Conservation (phyloP, 2,329 filamentous ascomycete genomes). For the Calonectria pauciramosa region DNA sequence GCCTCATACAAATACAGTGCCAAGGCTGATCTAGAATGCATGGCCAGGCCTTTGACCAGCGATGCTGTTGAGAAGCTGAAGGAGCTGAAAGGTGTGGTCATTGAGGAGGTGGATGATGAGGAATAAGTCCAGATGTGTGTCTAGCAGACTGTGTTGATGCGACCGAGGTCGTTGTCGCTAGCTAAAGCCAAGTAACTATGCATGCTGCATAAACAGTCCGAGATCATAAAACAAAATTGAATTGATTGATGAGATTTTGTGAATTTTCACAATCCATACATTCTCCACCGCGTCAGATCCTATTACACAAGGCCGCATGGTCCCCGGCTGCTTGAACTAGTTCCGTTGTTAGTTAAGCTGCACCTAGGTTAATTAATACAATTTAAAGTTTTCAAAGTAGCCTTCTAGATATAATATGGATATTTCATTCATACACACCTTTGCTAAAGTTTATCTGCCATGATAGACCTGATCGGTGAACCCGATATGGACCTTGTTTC, state of each 20-base stretch:
- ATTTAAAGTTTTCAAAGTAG: neutral
- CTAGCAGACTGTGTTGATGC: neutral
- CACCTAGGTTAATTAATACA: neutral
- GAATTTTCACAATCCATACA: neutral
- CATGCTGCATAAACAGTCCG: neutral
- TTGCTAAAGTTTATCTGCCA: neutral
- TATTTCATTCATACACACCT: neutral
- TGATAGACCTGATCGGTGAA: neutral
- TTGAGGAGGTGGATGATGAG: neutral
- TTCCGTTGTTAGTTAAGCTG: neutral
- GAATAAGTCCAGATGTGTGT: neutral
- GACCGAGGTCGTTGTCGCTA: neutral
- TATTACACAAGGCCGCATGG: no score
- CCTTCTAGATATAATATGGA: neutral
- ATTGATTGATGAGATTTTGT: neutral
- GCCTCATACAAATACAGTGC: neutral
- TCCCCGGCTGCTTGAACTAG: no score
- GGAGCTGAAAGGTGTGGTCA: neutral
- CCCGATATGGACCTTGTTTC: neutral
- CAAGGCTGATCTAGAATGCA: neutral
- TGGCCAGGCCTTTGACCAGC: neutral
- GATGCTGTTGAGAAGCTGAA: neutral
- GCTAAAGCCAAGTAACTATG: neutral
- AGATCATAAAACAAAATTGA: neutral
- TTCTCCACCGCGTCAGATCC: neutral